Evolutionary conservation across 2,329 filamentous ascomycete genomes (phyloP).

Genomic region (Xylaria sp.): DNA sequence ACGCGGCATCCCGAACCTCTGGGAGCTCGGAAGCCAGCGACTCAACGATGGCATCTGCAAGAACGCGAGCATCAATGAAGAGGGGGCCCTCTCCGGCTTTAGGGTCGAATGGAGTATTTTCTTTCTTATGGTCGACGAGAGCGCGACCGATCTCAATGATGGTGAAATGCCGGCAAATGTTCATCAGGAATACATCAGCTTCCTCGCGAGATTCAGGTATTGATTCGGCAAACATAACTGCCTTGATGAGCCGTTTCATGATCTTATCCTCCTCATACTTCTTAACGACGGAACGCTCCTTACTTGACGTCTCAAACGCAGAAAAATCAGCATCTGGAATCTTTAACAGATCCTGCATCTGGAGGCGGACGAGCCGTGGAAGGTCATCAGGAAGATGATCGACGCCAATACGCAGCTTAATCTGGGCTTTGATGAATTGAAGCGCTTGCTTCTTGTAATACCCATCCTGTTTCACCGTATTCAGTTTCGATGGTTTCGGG

Average conservation of each 20-base stretch:
- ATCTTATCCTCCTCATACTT: constrained; percentile 84
- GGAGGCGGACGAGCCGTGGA: constrained; percentile 82
- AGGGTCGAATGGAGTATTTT: constrained; percentile 82
- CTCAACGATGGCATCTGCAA: constrained; percentile 91
- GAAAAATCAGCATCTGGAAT: constrained; percentile 78
- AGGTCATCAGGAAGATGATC: constrained; percentile 92
- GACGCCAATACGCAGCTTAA: constrained; percentile 89
- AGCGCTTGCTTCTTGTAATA: constrained; percentile 96
- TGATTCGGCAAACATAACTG: constrained; percentile 85
- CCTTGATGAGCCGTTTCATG: constrained; percentile 88
- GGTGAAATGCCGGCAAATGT: constrained; percentile 89
- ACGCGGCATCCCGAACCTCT: constrained; percentile 83
- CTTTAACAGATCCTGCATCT: constrained; percentile 85
- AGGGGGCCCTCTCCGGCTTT: constrained; percentile 87
- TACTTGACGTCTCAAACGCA: constrained; percentile 78
- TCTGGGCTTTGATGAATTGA: constrained; percentile 84
- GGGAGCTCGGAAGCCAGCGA: constrained; percentile 86
- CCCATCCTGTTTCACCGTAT: constrained; percentile 68
- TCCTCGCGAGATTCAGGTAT: constrained; percentile 82
- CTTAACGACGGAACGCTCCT: constrained; percentile 85
- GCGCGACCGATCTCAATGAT: constrained; percentile 89
- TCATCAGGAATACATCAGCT: constrained; percentile 78
- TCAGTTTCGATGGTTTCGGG: constrained; percentile 68
- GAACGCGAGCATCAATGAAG: constrained; percentile 83
- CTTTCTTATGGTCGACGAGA: constrained; percentile 83